phyloP scores from a whole-genome alignment of 129 eudicot species.

The Chrysanthemum lavandulifolium region DNA sequence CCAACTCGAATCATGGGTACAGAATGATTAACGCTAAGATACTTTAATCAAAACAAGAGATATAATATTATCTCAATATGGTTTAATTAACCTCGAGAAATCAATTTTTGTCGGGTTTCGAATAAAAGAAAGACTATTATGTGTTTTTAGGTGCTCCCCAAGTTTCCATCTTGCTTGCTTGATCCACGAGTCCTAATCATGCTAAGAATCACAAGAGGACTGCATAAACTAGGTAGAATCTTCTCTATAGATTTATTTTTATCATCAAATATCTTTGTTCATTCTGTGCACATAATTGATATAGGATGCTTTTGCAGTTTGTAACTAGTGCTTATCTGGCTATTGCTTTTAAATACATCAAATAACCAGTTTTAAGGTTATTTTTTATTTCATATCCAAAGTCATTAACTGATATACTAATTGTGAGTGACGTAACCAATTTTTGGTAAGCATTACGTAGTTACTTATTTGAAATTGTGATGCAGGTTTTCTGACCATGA shows the following conservation, averaged over 20 bases:
- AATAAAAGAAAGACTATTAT: slow-evolving; percentile 29
- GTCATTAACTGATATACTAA: too few relatives aligned
- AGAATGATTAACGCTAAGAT: slow-evolving; percentile 40
- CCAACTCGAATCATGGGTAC: slow-evolving; percentile 34
- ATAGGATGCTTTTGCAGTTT: slow-evolving; percentile 16
- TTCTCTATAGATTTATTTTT: slow-evolving; percentile 30
- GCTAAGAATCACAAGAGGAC: slow-evolving; percentile 37
- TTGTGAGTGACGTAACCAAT: too few relatives aligned
- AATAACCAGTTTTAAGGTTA: too few relatives aligned
- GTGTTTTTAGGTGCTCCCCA: slow-evolving; percentile 37
- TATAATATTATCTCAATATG: slow-evolving; percentile 20
- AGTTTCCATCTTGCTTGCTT: slow-evolving; percentile 26
- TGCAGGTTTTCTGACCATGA: too few relatives aligned
- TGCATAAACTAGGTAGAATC: slow-evolving; percentile 36
- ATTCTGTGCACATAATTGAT: not conserved
- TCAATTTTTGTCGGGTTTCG: slow-evolving; percentile 29
- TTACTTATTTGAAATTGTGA: not conserved
- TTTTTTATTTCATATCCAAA: too few relatives aligned
- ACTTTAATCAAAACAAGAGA: slow-evolving; percentile 30
- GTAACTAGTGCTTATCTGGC: not conserved
- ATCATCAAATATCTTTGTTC: slow-evolving; percentile 15
- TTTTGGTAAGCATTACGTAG: too few relatives aligned
- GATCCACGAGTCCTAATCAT: slow-evolving; percentile 33
- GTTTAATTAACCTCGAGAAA: slow-evolving; percentile 15
- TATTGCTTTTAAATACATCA: too few relatives aligned